These are phyloP conservation scores for Arctostaphylos glauca DNA, from an alignment of 148 eudicot genomes.

Conservation along the genomic window DNA sequence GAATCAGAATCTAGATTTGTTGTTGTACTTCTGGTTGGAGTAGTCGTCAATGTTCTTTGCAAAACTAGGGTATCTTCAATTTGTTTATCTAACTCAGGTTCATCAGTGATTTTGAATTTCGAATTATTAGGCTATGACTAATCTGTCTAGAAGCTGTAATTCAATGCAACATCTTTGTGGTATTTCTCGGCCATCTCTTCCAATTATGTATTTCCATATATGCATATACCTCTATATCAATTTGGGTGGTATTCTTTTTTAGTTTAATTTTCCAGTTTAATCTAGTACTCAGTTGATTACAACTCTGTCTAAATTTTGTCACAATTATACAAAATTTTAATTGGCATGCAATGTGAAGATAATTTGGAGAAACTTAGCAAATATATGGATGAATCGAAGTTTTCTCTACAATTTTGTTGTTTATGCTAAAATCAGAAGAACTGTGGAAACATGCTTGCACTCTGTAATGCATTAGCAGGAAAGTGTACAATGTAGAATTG, in stretches of 20 bases:
- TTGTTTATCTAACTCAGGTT: background rate
- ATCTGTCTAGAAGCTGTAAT: background rate
- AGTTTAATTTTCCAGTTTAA: background rate
- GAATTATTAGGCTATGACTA: background rate
- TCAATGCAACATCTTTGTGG: background rate
- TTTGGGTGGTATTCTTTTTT: background rate
- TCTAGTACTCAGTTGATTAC: background rate
- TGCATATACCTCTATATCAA: background rate
- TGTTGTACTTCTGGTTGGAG: background rate
- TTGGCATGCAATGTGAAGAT: background rate
- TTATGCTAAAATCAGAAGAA: constrained; percentile 9
- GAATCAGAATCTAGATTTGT: background rate
- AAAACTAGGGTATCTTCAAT: background rate
- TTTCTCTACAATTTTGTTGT: background rate
- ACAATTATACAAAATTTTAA: background rate
- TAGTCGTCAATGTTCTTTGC: too few species aligned
- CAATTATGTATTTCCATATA: background rate
- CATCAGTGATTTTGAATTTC: background rate
- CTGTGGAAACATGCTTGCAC: background rate
- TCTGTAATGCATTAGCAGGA: background rate
- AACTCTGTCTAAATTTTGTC: background rate
- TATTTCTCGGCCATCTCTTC: too few species aligned
- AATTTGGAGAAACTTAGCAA: background rate
- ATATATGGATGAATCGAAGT: background rate
- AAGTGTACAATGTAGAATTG: background rate